Conservation (phyloP, 805 yeast species). For the Ogataea pilisensis region DNA sequence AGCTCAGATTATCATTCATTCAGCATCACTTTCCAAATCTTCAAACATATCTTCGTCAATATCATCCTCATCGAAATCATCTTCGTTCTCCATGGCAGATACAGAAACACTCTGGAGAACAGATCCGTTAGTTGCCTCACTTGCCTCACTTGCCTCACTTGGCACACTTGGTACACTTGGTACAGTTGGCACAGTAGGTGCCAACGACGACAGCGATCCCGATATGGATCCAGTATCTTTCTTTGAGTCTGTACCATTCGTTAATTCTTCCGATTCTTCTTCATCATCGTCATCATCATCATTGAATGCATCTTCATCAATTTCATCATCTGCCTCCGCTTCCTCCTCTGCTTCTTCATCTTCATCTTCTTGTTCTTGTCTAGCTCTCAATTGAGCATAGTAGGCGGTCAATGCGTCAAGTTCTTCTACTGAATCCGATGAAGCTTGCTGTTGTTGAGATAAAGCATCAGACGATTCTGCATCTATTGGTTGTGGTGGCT, state of each 20-base stretch:
- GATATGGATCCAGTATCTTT: no score
- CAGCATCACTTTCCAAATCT: slow-evolving; percentile 24
- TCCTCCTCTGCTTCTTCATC: slow-evolving; percentile 53
- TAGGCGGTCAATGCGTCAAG: slow-evolving; percentile 72
- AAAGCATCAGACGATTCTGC: slow-evolving; percentile 4
- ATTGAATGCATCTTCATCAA: slow-evolving; percentile 28
- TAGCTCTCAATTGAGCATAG: slow-evolving; percentile 70
- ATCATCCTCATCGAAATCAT: slow-evolving; percentile 30
- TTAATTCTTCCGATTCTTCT: slow-evolving; percentile 1
- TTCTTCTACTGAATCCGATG: slow-evolving; percentile 56
- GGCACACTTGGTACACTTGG: no score
- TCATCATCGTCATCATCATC: slow-evolving; percentile 19
- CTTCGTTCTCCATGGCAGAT: slow-evolving; percentile 13
- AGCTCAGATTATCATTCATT: not conserved
- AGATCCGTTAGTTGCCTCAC: not conserved
- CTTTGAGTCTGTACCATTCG: no score
- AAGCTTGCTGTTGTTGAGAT: slow-evolving; percentile 7
- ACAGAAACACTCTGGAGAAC: not conserved
- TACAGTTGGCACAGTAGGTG: no score
- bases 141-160: no score
- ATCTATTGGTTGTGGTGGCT: not conserved
- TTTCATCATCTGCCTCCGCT: slow-evolving; percentile 35
- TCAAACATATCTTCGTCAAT: slow-evolving; percentile 29
- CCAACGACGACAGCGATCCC: no score
- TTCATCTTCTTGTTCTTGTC: slow-evolving; percentile 59